Conservation (phyloP, 73 alveolate genomes). For the Stentor coeruleus region DNA sequence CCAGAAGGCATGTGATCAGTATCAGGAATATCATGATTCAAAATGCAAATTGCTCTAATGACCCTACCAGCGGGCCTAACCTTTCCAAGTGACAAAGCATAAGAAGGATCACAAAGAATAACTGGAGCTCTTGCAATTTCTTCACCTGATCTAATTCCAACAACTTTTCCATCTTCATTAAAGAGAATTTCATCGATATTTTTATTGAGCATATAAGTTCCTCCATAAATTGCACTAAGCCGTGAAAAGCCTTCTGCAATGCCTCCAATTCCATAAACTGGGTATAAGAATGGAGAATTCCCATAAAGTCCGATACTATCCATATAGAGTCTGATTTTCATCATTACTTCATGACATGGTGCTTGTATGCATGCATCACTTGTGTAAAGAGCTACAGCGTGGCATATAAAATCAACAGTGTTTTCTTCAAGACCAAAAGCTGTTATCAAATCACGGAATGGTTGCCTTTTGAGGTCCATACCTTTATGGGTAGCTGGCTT, state of each 20-base stretch:
- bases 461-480: no score
- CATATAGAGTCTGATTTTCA: slow-evolving; percentile 77
- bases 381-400: slow-evolving; percentile 92
- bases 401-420: slow-evolving; percentile 98
- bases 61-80: slow-evolving; percentile 77
- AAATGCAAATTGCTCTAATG: slow-evolving; percentile 90
- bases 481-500: slow-evolving; percentile 67
- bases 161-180: slow-evolving; percentile 83
- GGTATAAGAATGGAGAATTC: slow-evolving; percentile 96
- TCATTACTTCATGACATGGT: slow-evolving; percentile 40
- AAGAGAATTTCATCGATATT: slow-evolving; percentile 89
- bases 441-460: no score
- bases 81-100: slow-evolving; percentile 58
- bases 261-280: slow-evolving; percentile 98
- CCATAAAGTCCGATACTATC: slow-evolving; percentile 86
- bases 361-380: slow-evolving; percentile 69
- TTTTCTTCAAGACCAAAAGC: slow-evolving; percentile 86
- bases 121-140: no score
- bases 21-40: slow-evolving; percentile 94
- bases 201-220: slow-evolving; percentile 95
- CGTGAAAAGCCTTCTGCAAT: slow-evolving; percentile 96
- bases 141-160: no score
- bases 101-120: slow-evolving; percentile 97
- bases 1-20: slow-evolving; percentile 80
- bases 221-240: slow-evolving; percentile 95